Evolutionary conservation across 106 monocot species (phyloP).

Genomic region (Dendrobium catenatum): DNA sequence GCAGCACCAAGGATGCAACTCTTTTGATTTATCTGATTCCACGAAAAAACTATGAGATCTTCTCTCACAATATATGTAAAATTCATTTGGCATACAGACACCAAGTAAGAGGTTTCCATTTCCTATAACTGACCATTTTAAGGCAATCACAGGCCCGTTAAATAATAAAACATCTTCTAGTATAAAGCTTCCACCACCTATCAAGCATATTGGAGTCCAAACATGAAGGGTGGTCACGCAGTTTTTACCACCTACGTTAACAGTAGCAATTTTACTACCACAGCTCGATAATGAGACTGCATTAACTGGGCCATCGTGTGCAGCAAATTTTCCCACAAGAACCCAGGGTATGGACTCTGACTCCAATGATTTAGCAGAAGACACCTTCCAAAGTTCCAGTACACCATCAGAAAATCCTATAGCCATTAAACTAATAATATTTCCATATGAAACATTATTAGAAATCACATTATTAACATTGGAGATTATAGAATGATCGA

Average conservation of each 20-base stretch:
- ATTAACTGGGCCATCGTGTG: conserved; percentile 60
- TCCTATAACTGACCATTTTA: conserved; percentile 66
- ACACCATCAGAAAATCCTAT: conserved; percentile 79
- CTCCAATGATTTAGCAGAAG: conserved; percentile 20
- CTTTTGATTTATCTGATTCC: conserved; percentile 16
- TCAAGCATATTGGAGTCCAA: conserved; percentile 59
- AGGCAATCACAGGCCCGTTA: conserved; percentile 39
- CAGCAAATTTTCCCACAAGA: conserved; percentile 62
- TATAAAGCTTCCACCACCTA: conserved; percentile 64
- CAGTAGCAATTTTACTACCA: conserved; percentile 68
- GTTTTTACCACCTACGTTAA: conserved; percentile 22
- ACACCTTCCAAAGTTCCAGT: conserved; percentile 81
- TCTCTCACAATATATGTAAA: conserved; percentile 64
- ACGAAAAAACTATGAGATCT: conserved; percentile 24
- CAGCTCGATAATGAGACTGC: conserved; percentile 56
- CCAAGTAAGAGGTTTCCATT: conserved; percentile 80
- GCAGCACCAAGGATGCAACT: conserved; percentile 54
- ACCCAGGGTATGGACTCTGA: conserved; percentile 42
- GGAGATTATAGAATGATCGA: conserved; percentile 20
- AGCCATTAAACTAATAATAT: conserved; percentile 40
- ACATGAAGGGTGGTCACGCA: conserved; percentile 44
- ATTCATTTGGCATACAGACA: conserved; percentile 61
- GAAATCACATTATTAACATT: conserved; percentile 13
- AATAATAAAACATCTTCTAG: conserved; percentile 60
- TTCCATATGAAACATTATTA: conserved; percentile 4